Evolutionary conservation across 306 rosid species (phyloP), one percentile per base, ranked within the genome.

Genomic region (Rubus idaeus): DNA sequence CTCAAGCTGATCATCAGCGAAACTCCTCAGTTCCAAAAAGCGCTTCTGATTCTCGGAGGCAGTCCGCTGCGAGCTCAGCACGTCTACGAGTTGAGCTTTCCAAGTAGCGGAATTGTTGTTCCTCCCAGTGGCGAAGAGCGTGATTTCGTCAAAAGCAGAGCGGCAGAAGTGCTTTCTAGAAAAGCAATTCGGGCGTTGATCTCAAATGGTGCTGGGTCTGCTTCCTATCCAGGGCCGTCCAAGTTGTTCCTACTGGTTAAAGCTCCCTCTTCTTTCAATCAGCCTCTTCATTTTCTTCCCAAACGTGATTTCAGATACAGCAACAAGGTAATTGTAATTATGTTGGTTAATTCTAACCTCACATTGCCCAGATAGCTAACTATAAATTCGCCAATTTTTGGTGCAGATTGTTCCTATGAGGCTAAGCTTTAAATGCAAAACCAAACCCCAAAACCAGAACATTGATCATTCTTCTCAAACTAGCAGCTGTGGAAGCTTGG

Each of bases 211-310:
- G 99, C 89, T 66, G 99, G 99, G 9, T 88, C 96, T 77, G 87
- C 71, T 69, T 76, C 87, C 44, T 92, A 88, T 88, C 93, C 90
- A 26, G 97, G 99, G 68, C 84, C 90, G 35, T 69, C 76, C 71
- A 95, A 82, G 83, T 67, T 95, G 90, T 95, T 90, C 87, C 82
- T 95, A 50, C 71, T 95, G 87, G 89, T 92, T 65, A 89, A 90
- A 81, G 99, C 92, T 53, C 93, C 97, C 26, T 79, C 93, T 81
- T 89, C 92, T 81, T 84, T 90, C 71, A 88, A 83, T 73, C 91
- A 82, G 75, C 92, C 99, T 70, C 73, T 74, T 75, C 97, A 95
- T 88, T 95, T 92, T 88, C 93, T 95, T 57, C 97, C 98, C 56
- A 95, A 92, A 70, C 93, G 98, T 49, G 97, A 92, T 65, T 92